Percentiles rank a stretch among this genome's conserved stretches.
Conservation (phyloP, 495 filamentous ascomycete genomes). For the Terfezia boudieri region DNA sequence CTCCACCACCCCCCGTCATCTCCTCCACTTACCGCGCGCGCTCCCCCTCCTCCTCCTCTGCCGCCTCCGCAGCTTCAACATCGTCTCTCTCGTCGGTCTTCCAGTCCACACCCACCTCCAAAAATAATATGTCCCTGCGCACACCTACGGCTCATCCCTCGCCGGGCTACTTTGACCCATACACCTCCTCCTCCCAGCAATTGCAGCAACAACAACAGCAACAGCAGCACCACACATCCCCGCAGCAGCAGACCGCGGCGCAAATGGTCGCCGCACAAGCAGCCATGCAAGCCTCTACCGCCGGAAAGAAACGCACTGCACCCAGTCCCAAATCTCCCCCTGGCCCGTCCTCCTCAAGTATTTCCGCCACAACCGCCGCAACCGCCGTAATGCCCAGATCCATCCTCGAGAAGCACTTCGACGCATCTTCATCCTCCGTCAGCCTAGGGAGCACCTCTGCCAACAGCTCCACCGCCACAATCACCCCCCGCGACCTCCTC, state of each 20-base stretch:
- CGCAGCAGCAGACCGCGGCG: conserved; percentile 24
- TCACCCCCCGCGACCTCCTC: conserved; percentile 5
- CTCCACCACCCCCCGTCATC: neutral
- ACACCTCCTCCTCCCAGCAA: conserved; percentile 9
- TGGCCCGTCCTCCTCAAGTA: conserved; percentile 2
- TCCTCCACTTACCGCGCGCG: conserved; percentile 6
- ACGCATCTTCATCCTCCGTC: conserved; percentile 1
- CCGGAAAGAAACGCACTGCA: conserved; percentile 15
- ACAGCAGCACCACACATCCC: conserved; percentile 18
- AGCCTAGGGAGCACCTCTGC: neutral
- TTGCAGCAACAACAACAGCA: conserved; percentile 11
- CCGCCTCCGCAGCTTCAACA: conserved; percentile 15
- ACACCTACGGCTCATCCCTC: conserved; percentile 1
- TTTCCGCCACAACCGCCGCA: conserved; percentile 1
- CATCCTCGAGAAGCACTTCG: conserved; percentile 1
- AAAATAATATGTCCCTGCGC: neutral
- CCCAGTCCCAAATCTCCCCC: conserved; percentile 14
- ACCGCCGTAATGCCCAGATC: conserved; percentile 5
- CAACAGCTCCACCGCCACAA: conserved; percentile 3
- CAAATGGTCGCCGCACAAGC: conserved; percentile 24
- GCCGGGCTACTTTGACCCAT: conserved; percentile 17
- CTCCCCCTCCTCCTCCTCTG: conserved; percentile 16
- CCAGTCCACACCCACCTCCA: conserved; percentile 11
- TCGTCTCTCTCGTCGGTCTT: conserved; percentile 14
- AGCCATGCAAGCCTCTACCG: conserved; percentile 15